Base-by-base conservation (phyloP, 2,329 filamentous ascomycete genomes). In the Nakataea oryzae region DNA sequence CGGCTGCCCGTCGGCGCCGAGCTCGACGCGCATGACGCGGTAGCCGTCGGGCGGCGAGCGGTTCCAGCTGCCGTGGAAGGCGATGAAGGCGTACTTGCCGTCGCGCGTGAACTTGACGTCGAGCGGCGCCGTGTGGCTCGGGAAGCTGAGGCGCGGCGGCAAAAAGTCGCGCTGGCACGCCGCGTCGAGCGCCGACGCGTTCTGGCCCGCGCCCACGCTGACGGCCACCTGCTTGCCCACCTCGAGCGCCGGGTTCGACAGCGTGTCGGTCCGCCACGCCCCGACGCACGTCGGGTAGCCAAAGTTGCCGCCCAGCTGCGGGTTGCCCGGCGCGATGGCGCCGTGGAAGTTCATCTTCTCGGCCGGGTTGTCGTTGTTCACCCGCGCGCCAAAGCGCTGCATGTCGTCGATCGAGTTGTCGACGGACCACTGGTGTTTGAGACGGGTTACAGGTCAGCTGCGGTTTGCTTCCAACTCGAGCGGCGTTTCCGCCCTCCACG, bases 281-380 rank as follows among this genome's bases (percentile, higher is more conserved):
- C 85, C 75, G 64, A 83, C 85, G 72, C 86, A 89, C 58, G 75
- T 76, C 2, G 86, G 86, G 66, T 88, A 89, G 13, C 86, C 86
- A 66, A 82, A 86, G 70, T 87, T 86, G 5, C 68, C 68, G 9
- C 76, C 75, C 57, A 70, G 68, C 17, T 69, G 65, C 13, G 67
- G 26, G 3, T 62, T 59, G 63, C 64, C 64, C 6, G 65, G 66
- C 57, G 69, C 83, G 66, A 62, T 41, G 28, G 9, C 14, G 8
- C 86, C 85, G 58, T 86, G 79, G 70, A 81, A 88, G 69, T 88
- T 88, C 65, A 88, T 70, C 69, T 88, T 83, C 67, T 89, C 86
- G 6, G 81, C 84, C 1, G 86, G 86, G 64, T 88, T 88, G 66
- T 86, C 76, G 59, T 79, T 73, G 64, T 86, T 82, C 57, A 87